These are phyloP conservation scores for Globisporangium middletonii DNA, from an alignment of 352 stramenopile genomes.

Conservation along the genomic window DNA sequence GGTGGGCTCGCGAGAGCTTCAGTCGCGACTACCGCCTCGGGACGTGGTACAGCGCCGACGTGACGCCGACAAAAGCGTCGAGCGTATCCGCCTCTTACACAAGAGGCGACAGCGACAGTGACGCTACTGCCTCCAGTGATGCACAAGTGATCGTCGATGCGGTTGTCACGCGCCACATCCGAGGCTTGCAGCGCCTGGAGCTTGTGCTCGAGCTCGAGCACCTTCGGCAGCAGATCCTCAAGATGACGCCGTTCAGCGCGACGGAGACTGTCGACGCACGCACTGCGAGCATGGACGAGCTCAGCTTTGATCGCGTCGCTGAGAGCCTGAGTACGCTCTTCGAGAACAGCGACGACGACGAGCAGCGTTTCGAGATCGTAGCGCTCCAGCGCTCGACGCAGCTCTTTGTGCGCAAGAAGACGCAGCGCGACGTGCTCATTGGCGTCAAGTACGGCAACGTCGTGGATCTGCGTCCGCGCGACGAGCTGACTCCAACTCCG, in stretches of 20 bases:
- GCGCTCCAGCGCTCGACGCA: constrained; percentile 23
- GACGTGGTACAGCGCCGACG: constrained; percentile 67
- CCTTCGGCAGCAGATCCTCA: constrained; percentile 54
- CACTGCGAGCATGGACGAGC: constrained; percentile 1
- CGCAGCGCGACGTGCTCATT: constrained; percentile 39
- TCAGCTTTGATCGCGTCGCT: constrained; percentile 25
- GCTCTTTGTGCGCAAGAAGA: constrained; percentile 45
- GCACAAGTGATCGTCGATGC: constrained; percentile 8
- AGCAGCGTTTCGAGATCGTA: constrained; percentile 41
- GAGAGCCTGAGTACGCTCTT: constrained; percentile 29
- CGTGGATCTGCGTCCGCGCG: constrained; percentile 15
- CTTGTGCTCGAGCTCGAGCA: constrained; percentile 49
- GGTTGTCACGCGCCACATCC: constrained; percentile 26
- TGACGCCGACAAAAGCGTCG: constrained; percentile 7
- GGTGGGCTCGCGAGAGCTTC: constrained; percentile 78
- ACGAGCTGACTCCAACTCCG: neutral
- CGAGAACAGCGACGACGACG: constrained; percentile 22
- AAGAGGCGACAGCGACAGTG: constrained; percentile 4
- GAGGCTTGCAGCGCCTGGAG: constrained; percentile 40
- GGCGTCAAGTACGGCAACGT: constrained; percentile 30
- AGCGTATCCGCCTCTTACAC: neutral
- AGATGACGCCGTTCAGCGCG: constrained; percentile 27
- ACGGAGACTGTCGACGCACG: constrained; percentile 4
- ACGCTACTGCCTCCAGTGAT: neutral
- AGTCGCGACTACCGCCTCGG: constrained; percentile 67